phyloP scores from a whole-genome alignment of 352 stramenopile species.

The Phytophthora crassamura region DNA sequence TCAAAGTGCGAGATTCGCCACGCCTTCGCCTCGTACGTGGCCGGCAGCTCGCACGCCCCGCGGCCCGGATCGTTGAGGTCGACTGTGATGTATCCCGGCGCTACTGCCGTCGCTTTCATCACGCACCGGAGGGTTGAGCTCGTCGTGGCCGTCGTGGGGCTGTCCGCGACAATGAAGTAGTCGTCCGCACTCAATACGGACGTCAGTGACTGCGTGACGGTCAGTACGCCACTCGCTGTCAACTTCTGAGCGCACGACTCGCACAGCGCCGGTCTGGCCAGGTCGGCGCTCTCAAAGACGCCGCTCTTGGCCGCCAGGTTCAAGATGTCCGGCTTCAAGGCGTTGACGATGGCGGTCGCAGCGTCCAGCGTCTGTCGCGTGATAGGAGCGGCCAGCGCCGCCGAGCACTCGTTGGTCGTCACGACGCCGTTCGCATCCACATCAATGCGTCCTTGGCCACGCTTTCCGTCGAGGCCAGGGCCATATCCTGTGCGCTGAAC shows the following conservation, averaged over 20 bases:
- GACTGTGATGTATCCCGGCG: constrained; percentile 38
- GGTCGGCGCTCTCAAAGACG: constrained; percentile 35
- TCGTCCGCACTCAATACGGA: constrained; percentile 24
- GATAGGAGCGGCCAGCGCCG: constrained; percentile 46
- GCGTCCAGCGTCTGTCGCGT: constrained; percentile 56
- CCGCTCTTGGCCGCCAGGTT: constrained; percentile 50
- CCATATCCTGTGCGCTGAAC: constrained; percentile 56
- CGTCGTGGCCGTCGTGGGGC: constrained; percentile 19
- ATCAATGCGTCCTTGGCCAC: constrained; percentile 61
- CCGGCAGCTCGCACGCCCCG: constrained; percentile 50
- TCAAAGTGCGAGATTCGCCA: constrained; percentile 73
- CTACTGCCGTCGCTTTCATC: constrained; percentile 37
- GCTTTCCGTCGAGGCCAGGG: constrained; percentile 55
- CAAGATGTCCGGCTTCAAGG: constrained; percentile 39
- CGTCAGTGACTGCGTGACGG: constrained; percentile 45
- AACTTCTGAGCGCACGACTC: constrained; percentile 68
- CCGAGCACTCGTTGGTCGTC: constrained; percentile 61
- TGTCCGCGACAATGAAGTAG: constrained; percentile 79
- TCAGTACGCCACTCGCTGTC: constrained; percentile 36
- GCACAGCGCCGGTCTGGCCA: constrained; percentile 48
- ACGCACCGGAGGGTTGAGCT: constrained; percentile 50
- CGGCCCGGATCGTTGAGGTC: constrained; percentile 26
- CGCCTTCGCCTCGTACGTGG: constrained; percentile 56
- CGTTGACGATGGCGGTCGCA: constrained; percentile 37
- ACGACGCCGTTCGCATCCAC: constrained; percentile 7